Percentiles rank a stretch among this genome's conserved stretches.
phyloP scores from a whole-genome alignment of 129 eudicot genomes.

The Scalesia atractyloides region DNA sequence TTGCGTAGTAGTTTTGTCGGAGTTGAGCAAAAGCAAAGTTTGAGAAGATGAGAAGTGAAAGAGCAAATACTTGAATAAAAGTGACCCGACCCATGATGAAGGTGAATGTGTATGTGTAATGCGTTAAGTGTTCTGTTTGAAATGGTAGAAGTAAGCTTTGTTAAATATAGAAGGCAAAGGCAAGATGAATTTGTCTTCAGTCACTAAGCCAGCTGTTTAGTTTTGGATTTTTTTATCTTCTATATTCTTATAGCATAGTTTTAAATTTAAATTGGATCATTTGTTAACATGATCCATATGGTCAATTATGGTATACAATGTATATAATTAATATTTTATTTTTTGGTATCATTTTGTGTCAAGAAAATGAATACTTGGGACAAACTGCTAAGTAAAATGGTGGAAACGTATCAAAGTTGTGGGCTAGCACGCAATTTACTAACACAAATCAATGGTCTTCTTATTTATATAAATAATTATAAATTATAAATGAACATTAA shows the following conservation, averaged over 20 bases:
- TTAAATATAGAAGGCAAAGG: constrained; percentile 29
- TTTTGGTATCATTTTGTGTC: not conserved
- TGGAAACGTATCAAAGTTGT: constrained; percentile 20
- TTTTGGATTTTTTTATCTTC: constrained; percentile 25
- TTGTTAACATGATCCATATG: not conserved
- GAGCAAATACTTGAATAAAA: constrained; percentile 28
- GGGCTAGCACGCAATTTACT: constrained; percentile 16
- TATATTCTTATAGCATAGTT: not conserved
- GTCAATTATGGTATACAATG: constrained; percentile 22
- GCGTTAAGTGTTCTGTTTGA: constrained; percentile 6
- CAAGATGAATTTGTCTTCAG: constrained; percentile 29
- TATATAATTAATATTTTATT: not conserved
- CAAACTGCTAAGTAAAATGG: not conserved
- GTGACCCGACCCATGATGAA: constrained; percentile 43
- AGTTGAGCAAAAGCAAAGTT: constrained; percentile 51
- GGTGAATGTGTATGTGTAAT: not conserved
- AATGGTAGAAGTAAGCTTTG: constrained; percentile 15
- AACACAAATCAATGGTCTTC: not conserved
- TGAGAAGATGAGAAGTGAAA: constrained; percentile 34
- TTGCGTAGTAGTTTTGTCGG: constrained; percentile 60
- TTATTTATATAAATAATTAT: too few species aligned
- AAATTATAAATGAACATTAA: too few species aligned
- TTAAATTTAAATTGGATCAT: not conserved
- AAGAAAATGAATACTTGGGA: not conserved
- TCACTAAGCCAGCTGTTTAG: constrained; percentile 41